These are phyloP conservation scores for Wickerhamiella parazyma DNA, from an alignment of 805 yeast genomes.

Conservation along the genomic window DNA sequence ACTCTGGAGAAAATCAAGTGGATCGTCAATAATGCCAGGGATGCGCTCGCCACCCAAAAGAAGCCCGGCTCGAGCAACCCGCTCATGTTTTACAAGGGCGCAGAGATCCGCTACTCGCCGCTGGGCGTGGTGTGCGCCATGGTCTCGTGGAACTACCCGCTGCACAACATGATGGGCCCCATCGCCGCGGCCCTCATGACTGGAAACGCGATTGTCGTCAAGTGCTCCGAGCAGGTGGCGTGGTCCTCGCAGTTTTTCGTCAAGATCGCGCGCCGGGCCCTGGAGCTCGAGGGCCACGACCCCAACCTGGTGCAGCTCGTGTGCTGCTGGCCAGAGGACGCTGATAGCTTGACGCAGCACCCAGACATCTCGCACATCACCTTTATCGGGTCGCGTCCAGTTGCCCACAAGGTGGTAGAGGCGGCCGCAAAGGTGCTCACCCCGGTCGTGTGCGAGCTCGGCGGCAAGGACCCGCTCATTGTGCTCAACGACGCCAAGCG, in stretches of 20 bases:
- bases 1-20: slow-evolving; percentile 87
- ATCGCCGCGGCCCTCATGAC: slow-evolving; percentile 76
- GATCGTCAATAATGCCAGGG: slow-evolving; percentile 74
- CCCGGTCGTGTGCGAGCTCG: slow-evolving; percentile 90
- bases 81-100: slow-evolving; percentile 79
- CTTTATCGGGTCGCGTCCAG: slow-evolving; percentile 90
- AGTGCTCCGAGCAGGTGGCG: slow-evolving; percentile 90
- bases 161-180: slow-evolving; percentile 90
- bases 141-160: slow-evolving; percentile 95
- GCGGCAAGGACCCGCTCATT: slow-evolving; percentile 89
- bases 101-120: slow-evolving; percentile 90
- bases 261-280: slow-evolving; percentile 54
- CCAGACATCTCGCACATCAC: slow-evolving; percentile 77
- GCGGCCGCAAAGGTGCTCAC: slow-evolving; percentile 81
- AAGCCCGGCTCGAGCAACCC: slow-evolving; percentile 82
- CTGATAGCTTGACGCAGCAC: slow-evolving; percentile 75
- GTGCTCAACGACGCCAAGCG: slow-evolving; percentile 44
- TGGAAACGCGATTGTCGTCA: slow-evolving; percentile 82
- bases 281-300: slow-evolving; percentile 59
- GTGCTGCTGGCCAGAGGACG: slow-evolving; percentile 80
- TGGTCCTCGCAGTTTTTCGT: slow-evolving; percentile 85
- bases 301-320: slow-evolving; percentile 78
- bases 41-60: slow-evolving; percentile 49
- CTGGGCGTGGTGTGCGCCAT: slow-evolving; percentile 79
- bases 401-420: slow-evolving; percentile 73